phyloP scores from a whole-genome alignment of 2,329 filamentous ascomycete genomes.

The Hypocreales sp. region DNA sequence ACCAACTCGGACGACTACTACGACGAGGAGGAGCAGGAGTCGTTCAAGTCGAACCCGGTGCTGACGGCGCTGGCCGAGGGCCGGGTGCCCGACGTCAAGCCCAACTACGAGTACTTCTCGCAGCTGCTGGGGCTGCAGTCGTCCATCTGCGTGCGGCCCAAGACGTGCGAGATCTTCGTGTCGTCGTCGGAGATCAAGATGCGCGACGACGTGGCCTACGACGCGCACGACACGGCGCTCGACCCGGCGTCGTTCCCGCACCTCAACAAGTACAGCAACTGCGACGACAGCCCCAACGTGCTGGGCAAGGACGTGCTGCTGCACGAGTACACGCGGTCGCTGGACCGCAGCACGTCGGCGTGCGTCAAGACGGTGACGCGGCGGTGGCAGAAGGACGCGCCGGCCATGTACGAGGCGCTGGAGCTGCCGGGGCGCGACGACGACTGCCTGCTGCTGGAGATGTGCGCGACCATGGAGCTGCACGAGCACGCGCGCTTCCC shows the following conservation, averaged over 20 bases:
- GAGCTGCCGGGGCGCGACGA: slow-evolving; percentile 31
- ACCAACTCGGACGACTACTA: slow-evolving; percentile 43
- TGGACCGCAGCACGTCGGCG: slow-evolving; percentile 39
- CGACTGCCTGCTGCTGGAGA: slow-evolving; percentile 42
- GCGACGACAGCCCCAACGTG: slow-evolving; percentile 33
- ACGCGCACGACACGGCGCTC: slow-evolving; percentile 26
- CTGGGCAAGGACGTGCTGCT: slow-evolving; percentile 36
- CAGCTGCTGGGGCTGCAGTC: slow-evolving; percentile 38
- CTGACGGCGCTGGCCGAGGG: slow-evolving; percentile 43
- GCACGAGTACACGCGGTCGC: slow-evolving; percentile 40
- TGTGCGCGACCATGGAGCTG: slow-evolving; percentile 44
- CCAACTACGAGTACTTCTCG: slow-evolving; percentile 47
- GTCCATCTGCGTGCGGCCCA: slow-evolving; percentile 36
- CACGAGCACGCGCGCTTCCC: slow-evolving; percentile 42
- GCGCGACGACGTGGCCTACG: slow-evolving; percentile 29
- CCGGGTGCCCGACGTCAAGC: slow-evolving; percentile 39
- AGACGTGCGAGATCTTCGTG: slow-evolving; percentile 43
- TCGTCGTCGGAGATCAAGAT: slow-evolving; percentile 37
- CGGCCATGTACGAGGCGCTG: slow-evolving; percentile 37
- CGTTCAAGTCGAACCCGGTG: slow-evolving; percentile 51
- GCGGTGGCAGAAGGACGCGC: slow-evolving; percentile 43
- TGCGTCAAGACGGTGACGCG: slow-evolving; percentile 35
- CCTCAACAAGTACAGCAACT: slow-evolving; percentile 35
- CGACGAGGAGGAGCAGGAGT: slow-evolving; percentile 28
- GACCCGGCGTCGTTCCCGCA: slow-evolving; percentile 36